Conservation (phyloP, 345 rosid species). For the Sonneratia alba region DNA sequence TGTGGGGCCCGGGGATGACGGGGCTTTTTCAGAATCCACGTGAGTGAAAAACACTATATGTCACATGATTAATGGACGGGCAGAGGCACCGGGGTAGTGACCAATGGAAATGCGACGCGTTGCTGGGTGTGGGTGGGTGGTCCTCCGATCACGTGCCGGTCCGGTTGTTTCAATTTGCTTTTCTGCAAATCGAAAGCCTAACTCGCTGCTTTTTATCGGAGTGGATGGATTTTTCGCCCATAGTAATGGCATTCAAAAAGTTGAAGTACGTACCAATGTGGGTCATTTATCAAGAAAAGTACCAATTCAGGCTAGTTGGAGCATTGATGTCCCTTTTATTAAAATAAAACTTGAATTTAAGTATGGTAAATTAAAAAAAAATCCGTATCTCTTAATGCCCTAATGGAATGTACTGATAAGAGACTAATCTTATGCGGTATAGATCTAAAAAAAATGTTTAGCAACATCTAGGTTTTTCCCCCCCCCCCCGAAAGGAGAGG, state of each 20-base stretch:
- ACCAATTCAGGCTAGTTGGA: no score
- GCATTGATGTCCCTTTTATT: no score
- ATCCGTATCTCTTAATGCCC: no score
- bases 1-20: slow-evolving; percentile 21
- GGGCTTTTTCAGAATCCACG: slow-evolving; percentile 35
- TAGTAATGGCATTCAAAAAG: neutral
- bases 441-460: no score
- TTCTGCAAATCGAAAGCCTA: neutral
- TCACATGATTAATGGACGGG: slow-evolving; percentile 25
- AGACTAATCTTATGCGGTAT: no score
- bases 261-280: neutral
- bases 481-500: no score
- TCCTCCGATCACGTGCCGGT: slow-evolving; percentile 24
- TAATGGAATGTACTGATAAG: no score
- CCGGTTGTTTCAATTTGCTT: neutral
- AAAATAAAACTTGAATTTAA: no score
- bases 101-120: slow-evolving; percentile 23
- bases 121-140: neutral
- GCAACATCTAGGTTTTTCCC: no score
- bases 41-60: slow-evolving; percentile 24
- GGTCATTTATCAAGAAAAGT: no score
- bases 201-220: neutral
- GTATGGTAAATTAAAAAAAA: no score
- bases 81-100: neutral
- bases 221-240: neutral